These are phyloP conservation scores for Pythium sukuiense DNA, from an alignment of 352 stramenopile species.

Conservation along the genomic window DNA sequence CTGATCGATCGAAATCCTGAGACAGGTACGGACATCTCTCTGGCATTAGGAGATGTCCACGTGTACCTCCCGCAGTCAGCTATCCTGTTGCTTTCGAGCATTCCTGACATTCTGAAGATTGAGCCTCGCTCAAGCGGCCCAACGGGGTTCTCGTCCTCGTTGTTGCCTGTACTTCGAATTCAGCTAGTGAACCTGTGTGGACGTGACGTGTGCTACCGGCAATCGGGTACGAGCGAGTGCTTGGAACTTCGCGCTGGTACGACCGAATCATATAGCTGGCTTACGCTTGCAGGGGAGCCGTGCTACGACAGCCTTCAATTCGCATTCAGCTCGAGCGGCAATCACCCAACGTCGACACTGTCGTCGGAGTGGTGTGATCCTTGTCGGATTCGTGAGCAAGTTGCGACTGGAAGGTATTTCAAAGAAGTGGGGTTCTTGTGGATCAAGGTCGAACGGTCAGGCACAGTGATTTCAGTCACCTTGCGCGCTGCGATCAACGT, in stretches of 20 bases:
- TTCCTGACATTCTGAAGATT: slow-evolving; percentile 36
- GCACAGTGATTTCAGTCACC: slow-evolving; percentile 57
- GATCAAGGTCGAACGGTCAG: slow-evolving; percentile 58
- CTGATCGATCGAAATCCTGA: slow-evolving; percentile 34
- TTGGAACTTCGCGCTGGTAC: slow-evolving; percentile 36
- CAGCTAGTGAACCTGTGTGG: slow-evolving; percentile 47
- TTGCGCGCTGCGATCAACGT: slow-evolving; percentile 34
- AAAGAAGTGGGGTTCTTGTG: slow-evolving; percentile 57
- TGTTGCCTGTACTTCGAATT: slow-evolving; percentile 36
- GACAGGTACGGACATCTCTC: slow-evolving; percentile 43
- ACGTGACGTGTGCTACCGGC: slow-evolving; percentile 57
- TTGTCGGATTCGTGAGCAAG: slow-evolving; percentile 60
- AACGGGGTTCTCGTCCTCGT: slow-evolving; percentile 15
- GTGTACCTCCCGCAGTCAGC: slow-evolving; percentile 73
- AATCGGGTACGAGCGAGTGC: slow-evolving; percentile 61
- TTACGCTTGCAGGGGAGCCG: slow-evolving; percentile 33
- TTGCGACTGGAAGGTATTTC: slow-evolving; percentile 61
- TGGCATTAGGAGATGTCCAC: slow-evolving; percentile 46
- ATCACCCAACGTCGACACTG: background rate
- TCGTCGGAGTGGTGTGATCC: slow-evolving; percentile 55
- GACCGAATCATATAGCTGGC: slow-evolving; percentile 66
- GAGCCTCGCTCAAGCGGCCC: background rate
- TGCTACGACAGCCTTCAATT: slow-evolving; percentile 30
- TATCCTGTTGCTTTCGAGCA: slow-evolving; percentile 58
- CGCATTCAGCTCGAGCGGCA: background rate